These are phyloP conservation scores for Moricandia arvensis DNA, from an alignment of 345 rosid genomes.

Conservation along the genomic window DNA sequence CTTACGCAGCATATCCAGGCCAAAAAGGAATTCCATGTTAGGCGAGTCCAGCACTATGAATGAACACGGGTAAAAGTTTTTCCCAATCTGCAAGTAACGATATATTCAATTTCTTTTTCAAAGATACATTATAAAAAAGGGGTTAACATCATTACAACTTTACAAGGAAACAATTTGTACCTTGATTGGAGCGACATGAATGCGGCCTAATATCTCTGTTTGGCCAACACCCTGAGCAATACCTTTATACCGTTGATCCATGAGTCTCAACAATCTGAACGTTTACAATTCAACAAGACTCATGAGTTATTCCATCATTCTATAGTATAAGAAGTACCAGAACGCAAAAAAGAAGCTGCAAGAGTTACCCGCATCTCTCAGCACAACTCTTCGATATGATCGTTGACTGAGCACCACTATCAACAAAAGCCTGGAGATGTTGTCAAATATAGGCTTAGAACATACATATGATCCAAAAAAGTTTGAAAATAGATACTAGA, in stretches of 20 bases:
- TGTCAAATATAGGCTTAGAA: background rate
- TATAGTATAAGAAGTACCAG: conserved; percentile 1
- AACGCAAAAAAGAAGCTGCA: background rate
- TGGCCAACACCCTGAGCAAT: conserved; percentile 99
- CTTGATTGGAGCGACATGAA: conserved; percentile 98
- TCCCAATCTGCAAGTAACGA: conserved; percentile 60
- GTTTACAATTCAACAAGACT: conserved; percentile 5
- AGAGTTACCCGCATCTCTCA: conserved; percentile 83
- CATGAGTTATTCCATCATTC: background rate
- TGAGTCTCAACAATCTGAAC: conserved; percentile 82
- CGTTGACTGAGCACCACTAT: conserved; percentile 98
- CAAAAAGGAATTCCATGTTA: conserved; percentile 95
- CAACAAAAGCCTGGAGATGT: conserved; percentile 84
- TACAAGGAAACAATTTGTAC: conserved; percentile 31
- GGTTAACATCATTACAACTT: background rate
- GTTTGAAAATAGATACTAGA: conserved; percentile 5
- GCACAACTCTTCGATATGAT: conserved; percentile 99
- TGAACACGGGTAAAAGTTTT: conserved; percentile 86
- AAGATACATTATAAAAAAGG: conserved; percentile 1
- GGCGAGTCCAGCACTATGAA: conserved; percentile 92
- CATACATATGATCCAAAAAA: background rate
- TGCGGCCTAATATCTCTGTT: conserved; percentile 92
- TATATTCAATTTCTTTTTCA: background rate
- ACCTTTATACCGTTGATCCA: conserved; percentile 89
- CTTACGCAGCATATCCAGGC: conserved; percentile 99